phyloP scores from a whole-genome alignment of 164 flowering plant species.

The Paratinospora sagittata region DNA sequence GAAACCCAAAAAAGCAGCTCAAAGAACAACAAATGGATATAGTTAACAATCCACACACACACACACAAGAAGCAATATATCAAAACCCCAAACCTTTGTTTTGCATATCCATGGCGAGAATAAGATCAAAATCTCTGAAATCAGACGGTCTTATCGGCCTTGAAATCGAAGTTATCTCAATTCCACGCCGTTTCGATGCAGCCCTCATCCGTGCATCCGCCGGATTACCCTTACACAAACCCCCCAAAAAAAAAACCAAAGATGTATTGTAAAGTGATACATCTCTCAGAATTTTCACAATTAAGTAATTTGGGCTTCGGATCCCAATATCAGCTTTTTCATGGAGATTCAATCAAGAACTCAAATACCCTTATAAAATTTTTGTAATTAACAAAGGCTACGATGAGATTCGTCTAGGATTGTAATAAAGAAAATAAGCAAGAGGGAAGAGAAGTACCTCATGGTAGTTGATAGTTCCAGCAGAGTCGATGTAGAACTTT shows the following conservation, averaged over 20 bases:
- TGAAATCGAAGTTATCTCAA: constrained; percentile 82
- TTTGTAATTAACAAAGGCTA: no score
- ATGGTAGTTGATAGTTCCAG: constrained; percentile 73
- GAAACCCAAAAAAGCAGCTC: not conserved
- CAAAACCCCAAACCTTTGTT: constrained; percentile 54
- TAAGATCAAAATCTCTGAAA: constrained; percentile 69
- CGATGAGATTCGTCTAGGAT: no score
- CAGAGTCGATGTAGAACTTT: constrained; percentile 80
- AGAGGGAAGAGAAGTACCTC: constrained; percentile 22
- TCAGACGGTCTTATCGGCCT: constrained; percentile 80
- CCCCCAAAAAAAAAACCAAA: not conserved
- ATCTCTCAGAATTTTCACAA: not conserved
- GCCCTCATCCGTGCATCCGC: constrained; percentile 94
- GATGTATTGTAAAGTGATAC: no score
- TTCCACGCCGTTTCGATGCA: constrained; percentile 76
- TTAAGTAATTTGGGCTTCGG: no score
- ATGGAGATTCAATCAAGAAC: no score
- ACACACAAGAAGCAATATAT: no score
- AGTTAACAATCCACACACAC: not conserved
- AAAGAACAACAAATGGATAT: not conserved
- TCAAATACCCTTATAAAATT: no score
- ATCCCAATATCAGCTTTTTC: no score
- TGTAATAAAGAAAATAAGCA: no score
- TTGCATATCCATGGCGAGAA: constrained; percentile 91
- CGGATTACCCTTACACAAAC: constrained; percentile 54